phyloP scores from a whole-genome alignment of 1,284 basidiomycete genomes.

The Malassezia japonica region DNA sequence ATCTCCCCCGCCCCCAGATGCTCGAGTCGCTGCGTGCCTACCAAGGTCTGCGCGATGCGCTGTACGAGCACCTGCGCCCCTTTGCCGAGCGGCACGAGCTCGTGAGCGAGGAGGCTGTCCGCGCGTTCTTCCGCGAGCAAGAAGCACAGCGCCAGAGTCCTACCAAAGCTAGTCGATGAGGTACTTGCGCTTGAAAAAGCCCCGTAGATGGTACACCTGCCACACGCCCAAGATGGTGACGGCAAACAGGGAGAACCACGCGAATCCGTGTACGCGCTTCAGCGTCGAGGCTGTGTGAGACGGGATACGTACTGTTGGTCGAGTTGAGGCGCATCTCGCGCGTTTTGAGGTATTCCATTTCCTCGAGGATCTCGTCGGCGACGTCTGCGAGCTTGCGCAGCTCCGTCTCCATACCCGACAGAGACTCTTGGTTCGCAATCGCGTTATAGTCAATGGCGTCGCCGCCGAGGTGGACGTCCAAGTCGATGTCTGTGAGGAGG shows the following conservation, averaged over 20 bases:
- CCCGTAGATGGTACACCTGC: slow-evolving; percentile 85
- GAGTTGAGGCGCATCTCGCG: slow-evolving; percentile 79
- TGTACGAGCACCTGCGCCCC: slow-evolving; percentile 48
- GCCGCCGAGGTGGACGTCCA: slow-evolving; percentile 94
- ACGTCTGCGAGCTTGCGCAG: slow-evolving; percentile 94
- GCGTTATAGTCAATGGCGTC: slow-evolving; percentile 99
- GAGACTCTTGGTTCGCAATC: slow-evolving; percentile 93
- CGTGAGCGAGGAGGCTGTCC: slow-evolving; percentile 46
- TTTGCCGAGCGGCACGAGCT: slow-evolving; percentile 45
- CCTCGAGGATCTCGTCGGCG: slow-evolving; percentile 86
- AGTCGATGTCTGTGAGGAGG: slow-evolving; percentile 56
- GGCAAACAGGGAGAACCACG: slow-evolving; percentile 72
- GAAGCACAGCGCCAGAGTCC: not conserved
- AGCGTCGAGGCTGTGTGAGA: slow-evolving; percentile 71
- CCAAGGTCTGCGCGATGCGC: slow-evolving; percentile 42
- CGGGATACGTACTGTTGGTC: slow-evolving; percentile 68
- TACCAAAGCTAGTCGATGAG: slow-evolving; percentile 64
- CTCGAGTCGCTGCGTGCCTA: slow-evolving; percentile 49
- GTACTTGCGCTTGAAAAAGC: slow-evolving; percentile 94
- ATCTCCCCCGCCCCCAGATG: slow-evolving; percentile 49
- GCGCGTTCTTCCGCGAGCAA: slow-evolving; percentile 42
- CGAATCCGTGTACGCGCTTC: slow-evolving; percentile 79
- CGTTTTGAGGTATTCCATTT: slow-evolving; percentile 80
- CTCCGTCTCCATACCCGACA: slow-evolving; percentile 90
- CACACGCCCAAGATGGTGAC: slow-evolving; percentile 76